Conservation (phyloP, 75 land plant species). For the Ceratopteris richardii region DNA sequence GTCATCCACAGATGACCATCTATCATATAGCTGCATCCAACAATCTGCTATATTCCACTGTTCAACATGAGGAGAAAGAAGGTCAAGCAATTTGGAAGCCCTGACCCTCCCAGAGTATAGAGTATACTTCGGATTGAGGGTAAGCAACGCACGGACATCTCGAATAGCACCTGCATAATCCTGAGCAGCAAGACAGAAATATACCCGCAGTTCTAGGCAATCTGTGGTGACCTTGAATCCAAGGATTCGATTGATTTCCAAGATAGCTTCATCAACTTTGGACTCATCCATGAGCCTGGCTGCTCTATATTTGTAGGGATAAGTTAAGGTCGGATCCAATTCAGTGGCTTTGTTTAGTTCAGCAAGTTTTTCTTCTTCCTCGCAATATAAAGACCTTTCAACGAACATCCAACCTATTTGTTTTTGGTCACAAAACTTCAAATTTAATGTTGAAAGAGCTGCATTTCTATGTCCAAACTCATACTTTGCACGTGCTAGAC, state of each 20-base stretch:
- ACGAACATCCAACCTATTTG: constrained; percentile 93
- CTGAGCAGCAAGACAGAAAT: constrained; percentile 77
- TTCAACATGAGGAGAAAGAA: constrained; percentile 80
- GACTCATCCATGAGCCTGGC: constrained; percentile 71
- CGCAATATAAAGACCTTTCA: constrained; percentile 77
- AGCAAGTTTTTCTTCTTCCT: constrained; percentile 49
- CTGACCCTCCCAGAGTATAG: constrained; percentile 81
- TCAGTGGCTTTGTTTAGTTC: constrained; percentile 89
- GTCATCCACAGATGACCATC: constrained; percentile 97
- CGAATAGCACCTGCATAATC: constrained; percentile 65
- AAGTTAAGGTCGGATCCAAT: constrained; percentile 83
- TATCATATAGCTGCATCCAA: constrained; percentile 92
- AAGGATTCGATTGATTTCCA: constrained; percentile 79
- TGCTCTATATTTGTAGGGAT: constrained; percentile 94
- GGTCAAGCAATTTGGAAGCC: constrained; percentile 61
- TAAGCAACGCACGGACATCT: constrained; percentile 88
- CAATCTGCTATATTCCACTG: constrained; percentile 94
- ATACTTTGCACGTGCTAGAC: constrained; percentile 56
- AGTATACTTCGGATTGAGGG: constrained; percentile 70
- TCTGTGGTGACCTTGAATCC: constrained; percentile 88
- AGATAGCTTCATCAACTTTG: constrained; percentile 59
- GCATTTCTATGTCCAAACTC: constrained; percentile 41
- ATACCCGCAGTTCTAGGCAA: constrained; percentile 83
- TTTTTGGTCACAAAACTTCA: constrained; percentile 38
- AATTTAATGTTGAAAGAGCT: constrained; percentile 39